Percentiles rank a stretch among this genome's conserved stretches.
These are phyloP conservation scores for Stylonectria norvegica DNA, from an alignment of 2,329 filamentous ascomycete genomes.

Conservation along the genomic window DNA sequence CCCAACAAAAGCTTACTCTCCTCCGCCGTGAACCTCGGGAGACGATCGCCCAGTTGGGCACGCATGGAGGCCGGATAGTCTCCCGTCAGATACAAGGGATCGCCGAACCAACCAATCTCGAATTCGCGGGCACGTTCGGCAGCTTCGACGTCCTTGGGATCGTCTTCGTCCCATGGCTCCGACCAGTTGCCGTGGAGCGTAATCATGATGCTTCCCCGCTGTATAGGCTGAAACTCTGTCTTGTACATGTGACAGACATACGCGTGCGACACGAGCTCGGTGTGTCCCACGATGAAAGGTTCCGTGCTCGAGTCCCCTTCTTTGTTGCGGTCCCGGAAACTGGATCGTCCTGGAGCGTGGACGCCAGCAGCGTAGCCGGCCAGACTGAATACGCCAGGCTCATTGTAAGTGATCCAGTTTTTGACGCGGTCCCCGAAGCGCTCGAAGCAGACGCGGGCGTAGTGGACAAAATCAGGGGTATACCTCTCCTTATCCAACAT, in stretches of 20 bases:
- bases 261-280: slow-evolving; percentile 37
- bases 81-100: slow-evolving; percentile 35
- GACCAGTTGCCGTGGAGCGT: slow-evolving; percentile 42
- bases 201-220: slow-evolving; percentile 39
- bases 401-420: slow-evolving; percentile 24
- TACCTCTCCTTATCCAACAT: slow-evolving; percentile 19
- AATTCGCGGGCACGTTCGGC: slow-evolving; percentile 40
- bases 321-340: slow-evolving; percentile 20
- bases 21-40: slow-evolving; percentile 37
- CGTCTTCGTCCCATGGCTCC: slow-evolving; percentile 36
- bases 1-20: slow-evolving; percentile 37
- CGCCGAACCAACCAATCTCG: slow-evolving; percentile 41
- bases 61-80: slow-evolving; percentile 41
- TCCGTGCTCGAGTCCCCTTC: slow-evolving; percentile 27
- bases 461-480: slow-evolving; percentile 21
- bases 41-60: slow-evolving; percentile 35
- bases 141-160: slow-evolving; percentile 35
- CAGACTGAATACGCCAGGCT: slow-evolving; percentile 17
- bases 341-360: slow-evolving; percentile 17
- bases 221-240: slow-evolving; percentile 35
- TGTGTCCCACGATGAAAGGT: slow-evolving; percentile 39
- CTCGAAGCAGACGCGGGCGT: slow-evolving; percentile 22
- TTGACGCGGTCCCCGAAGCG: slow-evolving; percentile 21
- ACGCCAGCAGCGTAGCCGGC: slow-evolving; percentile 21
- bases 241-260: slow-evolving; percentile 37